Percentiles rank a stretch among this genome's conserved stretches.
Evolutionary conservation across 177 flowering plant genomes (phyloP).

Genomic region (Vitis hybrid): DNA sequence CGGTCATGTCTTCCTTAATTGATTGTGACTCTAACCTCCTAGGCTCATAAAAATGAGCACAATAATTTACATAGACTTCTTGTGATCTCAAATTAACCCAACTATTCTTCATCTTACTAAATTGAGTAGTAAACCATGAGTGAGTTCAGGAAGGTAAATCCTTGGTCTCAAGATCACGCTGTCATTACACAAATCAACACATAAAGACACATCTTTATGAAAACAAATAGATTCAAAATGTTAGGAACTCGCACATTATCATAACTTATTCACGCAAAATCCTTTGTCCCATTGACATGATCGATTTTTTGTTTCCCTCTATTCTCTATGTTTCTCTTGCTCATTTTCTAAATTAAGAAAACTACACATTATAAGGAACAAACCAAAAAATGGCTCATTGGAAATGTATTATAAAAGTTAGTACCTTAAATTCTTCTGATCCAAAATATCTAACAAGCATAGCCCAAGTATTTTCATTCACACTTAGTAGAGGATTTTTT

Average conservation of each 20-base stretch:
- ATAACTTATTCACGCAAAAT: neutral
- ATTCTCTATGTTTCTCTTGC: neutral
- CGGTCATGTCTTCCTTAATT: neutral
- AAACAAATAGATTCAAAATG: neutral
- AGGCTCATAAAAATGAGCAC: neutral
- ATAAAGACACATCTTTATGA: no score
- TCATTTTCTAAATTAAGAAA: no score
- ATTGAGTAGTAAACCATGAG: neutral
- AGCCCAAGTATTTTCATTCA: neutral
- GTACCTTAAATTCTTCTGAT: neutral
- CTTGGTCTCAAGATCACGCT: neutral
- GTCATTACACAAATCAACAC: neutral
- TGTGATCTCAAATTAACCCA: neutral
- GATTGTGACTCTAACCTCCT: neutral
- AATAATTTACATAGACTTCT: neutral
- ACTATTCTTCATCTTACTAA: neutral
- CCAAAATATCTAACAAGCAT: neutral
- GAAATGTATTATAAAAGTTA: neutral
- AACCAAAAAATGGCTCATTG: fast-evolving
- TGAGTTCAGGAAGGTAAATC: neutral
- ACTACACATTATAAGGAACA: neutral
- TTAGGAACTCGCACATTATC: neutral
- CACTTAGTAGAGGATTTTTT: neutral
- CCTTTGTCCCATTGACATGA: neutral
- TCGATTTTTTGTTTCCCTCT: neutral